Percentiles rank a stretch among this genome's conserved stretches.
phyloP scores from a whole-genome alignment of 1,139 yeast species.

The Waltiozyma sp. region DNA sequence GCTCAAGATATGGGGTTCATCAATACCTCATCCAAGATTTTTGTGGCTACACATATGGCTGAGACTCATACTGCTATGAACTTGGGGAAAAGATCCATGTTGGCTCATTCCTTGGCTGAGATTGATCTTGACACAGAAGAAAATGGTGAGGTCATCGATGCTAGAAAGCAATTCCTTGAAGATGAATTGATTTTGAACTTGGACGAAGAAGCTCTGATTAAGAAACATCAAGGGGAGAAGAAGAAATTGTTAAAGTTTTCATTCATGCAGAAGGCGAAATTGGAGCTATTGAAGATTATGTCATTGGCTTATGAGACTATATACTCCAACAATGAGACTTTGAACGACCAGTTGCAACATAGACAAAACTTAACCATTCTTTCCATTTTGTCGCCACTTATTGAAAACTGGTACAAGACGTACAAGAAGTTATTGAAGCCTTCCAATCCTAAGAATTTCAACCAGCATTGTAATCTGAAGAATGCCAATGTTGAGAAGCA shows the following conservation, averaged over 20 bases:
- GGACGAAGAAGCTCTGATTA: slow-evolving; percentile 19
- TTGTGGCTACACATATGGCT: slow-evolving; percentile 73
- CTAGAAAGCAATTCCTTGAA: slow-evolving; percentile 13
- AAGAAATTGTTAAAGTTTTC: slow-evolving; percentile 35
- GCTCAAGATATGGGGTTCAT: slow-evolving; percentile 83
- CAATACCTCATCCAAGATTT: slow-evolving; percentile 63
- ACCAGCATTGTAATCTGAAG: slow-evolving; percentile 19
- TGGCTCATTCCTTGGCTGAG: slow-evolving; percentile 56
- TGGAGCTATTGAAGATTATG: slow-evolving; percentile 69
- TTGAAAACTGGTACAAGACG: slow-evolving; percentile 68
- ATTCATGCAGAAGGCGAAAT: slow-evolving; percentile 60
- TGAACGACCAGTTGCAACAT: slow-evolving; percentile 39
- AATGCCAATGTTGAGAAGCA: slow-evolving; percentile 21
- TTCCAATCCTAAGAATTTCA: slow-evolving; percentile 23
- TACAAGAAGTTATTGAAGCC: slow-evolving; percentile 46
- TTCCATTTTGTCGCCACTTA: slow-evolving; percentile 61
- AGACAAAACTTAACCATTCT: slow-evolving; percentile 63
- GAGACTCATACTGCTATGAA: slow-evolving; percentile 72
- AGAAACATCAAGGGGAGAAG: slow-evolving; percentile 14
- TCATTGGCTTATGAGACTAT: slow-evolving; percentile 77
- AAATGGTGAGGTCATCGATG: slow-evolving; percentile 21
- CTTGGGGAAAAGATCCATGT: slow-evolving; percentile 56
- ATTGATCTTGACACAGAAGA: slow-evolving; percentile 43
- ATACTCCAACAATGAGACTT: slow-evolving; percentile 46
- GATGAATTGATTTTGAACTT: slow-evolving; percentile 22